Evolutionary conservation across 176 grass and related monocot genomes (phyloP), one percentile per base, ranked within the genome.

Genomic region (Zea luxurians): DNA sequence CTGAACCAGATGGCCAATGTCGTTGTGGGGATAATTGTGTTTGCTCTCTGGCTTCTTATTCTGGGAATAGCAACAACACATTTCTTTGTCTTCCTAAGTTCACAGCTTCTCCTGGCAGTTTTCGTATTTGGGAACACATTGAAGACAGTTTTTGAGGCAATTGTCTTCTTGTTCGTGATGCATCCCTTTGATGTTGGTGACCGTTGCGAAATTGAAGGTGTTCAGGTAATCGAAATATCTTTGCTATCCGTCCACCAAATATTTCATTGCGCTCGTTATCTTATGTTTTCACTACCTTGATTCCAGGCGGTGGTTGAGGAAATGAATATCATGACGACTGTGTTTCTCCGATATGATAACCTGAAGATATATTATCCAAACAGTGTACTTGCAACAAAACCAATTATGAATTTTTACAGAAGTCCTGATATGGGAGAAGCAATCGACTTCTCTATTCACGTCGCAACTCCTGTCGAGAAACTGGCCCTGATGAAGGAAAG

Each of bases 111-210:
- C 17, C 57, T 89, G 62, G 90, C 84, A n/a, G 90, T 82, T 76
- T 93, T 93, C 3, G 52, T 93, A n/a, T 93, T 93, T 87, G 90
- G 90, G 47, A 93, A 93, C 45, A 90, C 90, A 43, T 68, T 89
- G 73, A 93, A 93, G 77, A 90, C 83, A 45, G n/a, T 90, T 12
- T 93, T 93, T 66, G 90, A 93, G 63, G 80, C 87, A 3, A 93
- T 93, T 16, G 62, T 93, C 5, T 93, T 93, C 69, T 57, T 93
- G 13, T 90, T 93, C 1, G 87, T 87, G 63, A 90, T 89, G 86
- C 90, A 93, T 81, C 87, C 90, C 7, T 93, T 87, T 35, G 90
- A 93, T 71, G 90, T 93, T n/a, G 90, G 90, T 73, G 90, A 93
- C 9, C 87, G 87, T 17, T 93, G 90, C 64, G 87, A 89, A 16